These are phyloP conservation scores for Nasturtium officinale DNA, from an alignment of 345 rosid species.

Conservation along the genomic window DNA sequence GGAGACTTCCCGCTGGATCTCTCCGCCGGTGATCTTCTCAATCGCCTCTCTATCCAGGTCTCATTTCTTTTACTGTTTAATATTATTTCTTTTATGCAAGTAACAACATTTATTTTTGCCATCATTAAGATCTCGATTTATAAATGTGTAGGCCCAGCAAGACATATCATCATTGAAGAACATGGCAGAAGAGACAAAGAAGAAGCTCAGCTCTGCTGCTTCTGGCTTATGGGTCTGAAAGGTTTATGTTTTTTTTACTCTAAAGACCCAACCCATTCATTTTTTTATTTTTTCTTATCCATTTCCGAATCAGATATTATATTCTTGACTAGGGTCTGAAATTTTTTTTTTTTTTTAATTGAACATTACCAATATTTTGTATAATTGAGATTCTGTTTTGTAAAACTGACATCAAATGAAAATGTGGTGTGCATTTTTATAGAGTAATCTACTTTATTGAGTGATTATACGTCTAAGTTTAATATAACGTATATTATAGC, in stretches of 20 bases:
- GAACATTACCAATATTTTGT: conserved; percentile 9
- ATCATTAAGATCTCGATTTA: neutral
- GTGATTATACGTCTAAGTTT: too few relatives aligned
- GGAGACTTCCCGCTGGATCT: conserved; percentile 65
- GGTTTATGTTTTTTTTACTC: neutral
- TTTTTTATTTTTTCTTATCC: neutral
- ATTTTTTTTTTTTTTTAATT: conserved; percentile 8
- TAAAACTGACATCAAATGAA: conserved; percentile 14
- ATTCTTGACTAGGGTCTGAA: conserved; percentile 17
- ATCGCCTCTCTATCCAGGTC: conserved; percentile 94
- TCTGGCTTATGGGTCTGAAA: conserved; percentile 55
- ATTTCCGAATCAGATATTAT: conserved; percentile 19
- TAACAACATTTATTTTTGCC: conserved; percentile 5
- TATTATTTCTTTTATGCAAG: neutral
- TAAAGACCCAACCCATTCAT: conserved; percentile 17
- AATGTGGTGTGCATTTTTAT: neutral
- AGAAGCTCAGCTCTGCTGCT: conserved; percentile 83
- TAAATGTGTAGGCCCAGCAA: conserved; percentile 71
- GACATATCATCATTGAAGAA: conserved; percentile 89
- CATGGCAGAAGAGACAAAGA: conserved; percentile 97
- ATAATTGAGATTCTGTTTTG: conserved; percentile 29
- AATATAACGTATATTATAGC: too few relatives aligned
- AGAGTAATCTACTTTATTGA: too few relatives aligned
- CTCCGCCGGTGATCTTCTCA: conserved; percentile 83
- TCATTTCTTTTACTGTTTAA: neutral